Evolutionary conservation across 352 stramenopile species (phyloP), one percentile per base, ranked within the genome.

Genomic region (Phytophthora foliorum): DNA sequence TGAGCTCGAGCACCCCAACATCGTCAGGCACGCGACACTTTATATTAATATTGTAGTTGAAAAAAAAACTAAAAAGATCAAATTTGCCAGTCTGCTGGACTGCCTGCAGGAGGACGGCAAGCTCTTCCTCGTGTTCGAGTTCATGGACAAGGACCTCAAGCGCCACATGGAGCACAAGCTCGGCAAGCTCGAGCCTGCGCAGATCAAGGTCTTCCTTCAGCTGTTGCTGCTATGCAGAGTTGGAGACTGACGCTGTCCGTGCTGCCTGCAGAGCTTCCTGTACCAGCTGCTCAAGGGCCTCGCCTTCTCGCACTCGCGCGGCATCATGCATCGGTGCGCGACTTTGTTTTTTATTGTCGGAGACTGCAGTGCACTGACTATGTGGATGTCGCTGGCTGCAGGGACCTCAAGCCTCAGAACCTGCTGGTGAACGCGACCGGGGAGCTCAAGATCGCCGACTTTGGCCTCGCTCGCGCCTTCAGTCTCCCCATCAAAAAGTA

Each of bases 81-180:
- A 34, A 34, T 13, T 14, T 39, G 21, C 50, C 64, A 93, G 86
- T 19, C 75, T 99, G 44, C 72, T 97, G 13, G 95, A 99, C 78
- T 98, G 98, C 45, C 88, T 99, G 24, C 96, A 99, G 82, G 94
- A 95, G 52, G 86, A 97, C 25, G 92, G 93, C 49, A 98, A 98
- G 68, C 93, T 99, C 31, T 99, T 99, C 75, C 88, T 99, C 31
- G 97, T 99, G 6, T 99, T 99, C 72, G 98, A 99, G 89, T 99
- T 99, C 68, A 96, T 99, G 61, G 98, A 99, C 74, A 94, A 97
- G 48, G 97, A 99, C 76, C 84, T 99, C 25, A 99, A 99, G 80
- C 89, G 86, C 24, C 97, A 91, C 76, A 98, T 99, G 91, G 96
- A 99, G 80, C 81, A 92, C 65, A 92, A 87, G 31, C 73, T 93